Evolutionary conservation across 257 asterid species (phyloP).

Genomic region (Solanum raphanifolium): DNA sequence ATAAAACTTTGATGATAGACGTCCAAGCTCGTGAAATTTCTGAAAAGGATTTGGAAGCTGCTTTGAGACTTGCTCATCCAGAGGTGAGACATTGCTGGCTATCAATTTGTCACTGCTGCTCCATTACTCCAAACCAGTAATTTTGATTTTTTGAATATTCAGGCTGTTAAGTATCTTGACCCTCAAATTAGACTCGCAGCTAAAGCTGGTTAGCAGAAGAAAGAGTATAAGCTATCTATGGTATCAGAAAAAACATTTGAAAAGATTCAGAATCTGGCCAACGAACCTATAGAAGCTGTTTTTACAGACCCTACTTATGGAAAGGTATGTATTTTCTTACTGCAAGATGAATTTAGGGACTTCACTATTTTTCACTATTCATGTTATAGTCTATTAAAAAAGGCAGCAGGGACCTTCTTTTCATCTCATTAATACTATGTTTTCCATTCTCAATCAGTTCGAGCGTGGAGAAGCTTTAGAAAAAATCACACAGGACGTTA

Average conservation of each 20-base stretch:
- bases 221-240: slow-evolving; percentile 64
- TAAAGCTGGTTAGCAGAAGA: slow-evolving; percentile 80
- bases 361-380: background rate
- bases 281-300: slow-evolving; percentile 78
- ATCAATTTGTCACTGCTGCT: slow-evolving; percentile 2
- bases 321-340: slow-evolving; percentile 41
- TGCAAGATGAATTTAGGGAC: background rate
- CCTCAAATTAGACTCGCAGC: slow-evolving; percentile 87
- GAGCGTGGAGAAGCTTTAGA: slow-evolving; percentile 94
- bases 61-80: slow-evolving; percentile 87
- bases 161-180: slow-evolving; percentile 88
- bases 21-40: slow-evolving; percentile 85
- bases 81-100: slow-evolving; percentile 42
- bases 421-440: slow-evolving; percentile 7
- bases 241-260: slow-evolving; percentile 56
- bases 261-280: slow-evolving; percentile 65
- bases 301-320: slow-evolving; percentile 88
- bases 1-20: slow-evolving; percentile 95
- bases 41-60: slow-evolving; percentile 82
- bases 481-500: slow-evolving; percentile 61
- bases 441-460: slow-evolving; percentile 36
- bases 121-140: background rate
- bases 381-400: background rate
- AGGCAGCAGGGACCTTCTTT: background rate
- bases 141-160: slow-evolving; percentile 22